Evolutionary conservation across 441 rosid species (phyloP).

Genomic region (Viola pubescens): DNA sequence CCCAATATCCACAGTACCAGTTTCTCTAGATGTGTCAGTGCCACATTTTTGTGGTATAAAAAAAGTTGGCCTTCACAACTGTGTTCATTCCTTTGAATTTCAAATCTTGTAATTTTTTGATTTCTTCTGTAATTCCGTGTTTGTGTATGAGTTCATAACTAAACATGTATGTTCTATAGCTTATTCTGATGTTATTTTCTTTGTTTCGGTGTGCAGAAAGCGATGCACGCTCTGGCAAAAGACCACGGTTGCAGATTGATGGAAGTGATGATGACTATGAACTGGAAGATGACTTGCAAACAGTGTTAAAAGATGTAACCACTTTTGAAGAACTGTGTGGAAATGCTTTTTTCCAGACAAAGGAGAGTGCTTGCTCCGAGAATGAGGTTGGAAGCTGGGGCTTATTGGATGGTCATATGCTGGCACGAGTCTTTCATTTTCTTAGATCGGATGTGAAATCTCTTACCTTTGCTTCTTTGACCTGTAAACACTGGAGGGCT

Average conservation of each 20-base stretch:
- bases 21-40: too few relatives aligned
- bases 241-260: conserved; percentile 63
- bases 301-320: conserved; percentile 38
- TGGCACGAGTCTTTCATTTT: conserved; percentile 84
- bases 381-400: conserved; percentile 60
- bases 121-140: not conserved
- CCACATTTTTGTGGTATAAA: too few relatives aligned
- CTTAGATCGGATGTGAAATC: conserved; percentile 75
- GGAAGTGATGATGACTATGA: conserved; percentile 64
- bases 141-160: not conserved
- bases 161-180: conserved; percentile 5
- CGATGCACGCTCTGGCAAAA: conserved; percentile 60
- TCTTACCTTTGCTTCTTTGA: conserved; percentile 71
- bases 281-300: conserved; percentile 42
- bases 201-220: conserved; percentile 42
- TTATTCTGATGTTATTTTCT: conserved; percentile 17
- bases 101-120: not conserved
- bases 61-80: too few relatives aligned
- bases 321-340: conserved; percentile 81
- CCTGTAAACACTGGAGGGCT: conserved; percentile 94
- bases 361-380: conserved; percentile 36
- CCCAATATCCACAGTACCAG: too few relatives aligned
- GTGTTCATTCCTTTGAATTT: not conserved
- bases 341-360: conserved; percentile 44
- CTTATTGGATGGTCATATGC: conserved; percentile 64